Conservation (phyloP, 768 basidiomycete genomes). For the Pisolithus tinctorius region DNA sequence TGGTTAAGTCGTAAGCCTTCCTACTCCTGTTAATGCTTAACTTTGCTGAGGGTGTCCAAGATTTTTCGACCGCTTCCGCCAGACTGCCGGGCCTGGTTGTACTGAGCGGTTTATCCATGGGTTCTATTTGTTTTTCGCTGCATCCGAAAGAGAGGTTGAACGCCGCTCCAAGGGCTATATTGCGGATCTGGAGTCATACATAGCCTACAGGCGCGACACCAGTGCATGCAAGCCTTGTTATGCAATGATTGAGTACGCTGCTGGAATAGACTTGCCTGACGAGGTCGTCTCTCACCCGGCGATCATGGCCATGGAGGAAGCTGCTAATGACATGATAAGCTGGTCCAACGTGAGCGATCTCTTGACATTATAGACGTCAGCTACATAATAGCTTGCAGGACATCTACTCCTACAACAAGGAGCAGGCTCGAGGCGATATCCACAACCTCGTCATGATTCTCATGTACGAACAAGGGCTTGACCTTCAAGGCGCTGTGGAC, state of each 20-base stretch:
- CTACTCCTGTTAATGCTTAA: neutral
- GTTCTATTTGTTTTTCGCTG: conserved; percentile 36
- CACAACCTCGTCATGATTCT: conserved; percentile 72
- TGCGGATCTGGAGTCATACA: conserved; percentile 47
- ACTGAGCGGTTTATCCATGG: conserved; percentile 35
- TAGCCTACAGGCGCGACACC: conserved; percentile 46
- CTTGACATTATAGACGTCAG: neutral
- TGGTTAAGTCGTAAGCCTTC: conserved; percentile 28
- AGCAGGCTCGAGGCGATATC: conserved; percentile 61
- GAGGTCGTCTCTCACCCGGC: conserved; percentile 46
- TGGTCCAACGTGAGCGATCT: conserved; percentile 35
- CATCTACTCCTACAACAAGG: conserved; percentile 70
- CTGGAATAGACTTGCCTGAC: conserved; percentile 45
- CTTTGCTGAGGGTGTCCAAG: conserved; percentile 13
- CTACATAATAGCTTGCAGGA: conserved; percentile 36
- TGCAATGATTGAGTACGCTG: conserved; percentile 49
- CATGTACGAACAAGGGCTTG: conserved; percentile 52
- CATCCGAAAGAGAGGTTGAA: conserved; percentile 36
- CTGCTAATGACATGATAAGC: conserved; percentile 46
- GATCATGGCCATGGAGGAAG: conserved; percentile 38
- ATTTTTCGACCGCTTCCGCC: conserved; percentile 32
- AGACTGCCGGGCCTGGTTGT: conserved; percentile 34
- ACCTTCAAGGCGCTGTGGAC: conserved; percentile 57
- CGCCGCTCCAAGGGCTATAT: conserved; percentile 32
- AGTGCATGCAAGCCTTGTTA: conserved; percentile 47